Evolutionary conservation across 495 filamentous ascomycete species (phyloP), one percentile per base, ranked within the genome.

Genomic region (Apodospora peruviana): DNA sequence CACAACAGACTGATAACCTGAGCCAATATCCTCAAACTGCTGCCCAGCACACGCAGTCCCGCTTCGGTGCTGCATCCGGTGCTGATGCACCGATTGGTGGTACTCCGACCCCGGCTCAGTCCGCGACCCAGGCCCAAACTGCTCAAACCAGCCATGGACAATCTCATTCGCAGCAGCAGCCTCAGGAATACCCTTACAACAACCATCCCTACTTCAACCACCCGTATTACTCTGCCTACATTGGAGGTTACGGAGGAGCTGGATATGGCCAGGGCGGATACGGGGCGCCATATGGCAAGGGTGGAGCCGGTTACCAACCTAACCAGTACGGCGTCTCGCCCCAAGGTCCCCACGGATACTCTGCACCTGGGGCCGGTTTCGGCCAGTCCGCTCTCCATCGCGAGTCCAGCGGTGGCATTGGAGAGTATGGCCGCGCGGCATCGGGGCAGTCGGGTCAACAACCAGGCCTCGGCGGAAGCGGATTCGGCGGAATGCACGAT

Each of bases 21-120:
- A 85, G 84, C 66, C 88, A 90, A 56, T 79, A 89, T 50, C 82
- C 87, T 8, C 77, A 80, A 54, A 83, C 86, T 50, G 80, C 80
- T 24, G 80, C 83, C 12, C 60, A 64, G 37, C 57, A 57, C 22
- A 40, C 40, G 1, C 56, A 57, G 38, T 63, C 56, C n/a, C 60
- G 65, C 29, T 62, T 61, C 25, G 62, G 58, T 34, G 43, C 57
- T 38, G 91, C 85, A 65, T 80, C 84, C 29, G 78, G 80, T 36
- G 58, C 69, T 25, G 93, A 95, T 35, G 77, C 86, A 35, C 86
- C 88, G 63, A 85, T 82, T 67, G 90, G 86, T 60, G 91, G 88
- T 14, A 85, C 94, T 58, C 90, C 84, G 35, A 96, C 91, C 4
- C 90, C 91, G 7, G 91, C 45, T 23, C 55, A 52, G 36, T 22